Base-by-base conservation (phyloP, 768 basidiomycete genomes). In the Tulasnella sp. region DNA sequence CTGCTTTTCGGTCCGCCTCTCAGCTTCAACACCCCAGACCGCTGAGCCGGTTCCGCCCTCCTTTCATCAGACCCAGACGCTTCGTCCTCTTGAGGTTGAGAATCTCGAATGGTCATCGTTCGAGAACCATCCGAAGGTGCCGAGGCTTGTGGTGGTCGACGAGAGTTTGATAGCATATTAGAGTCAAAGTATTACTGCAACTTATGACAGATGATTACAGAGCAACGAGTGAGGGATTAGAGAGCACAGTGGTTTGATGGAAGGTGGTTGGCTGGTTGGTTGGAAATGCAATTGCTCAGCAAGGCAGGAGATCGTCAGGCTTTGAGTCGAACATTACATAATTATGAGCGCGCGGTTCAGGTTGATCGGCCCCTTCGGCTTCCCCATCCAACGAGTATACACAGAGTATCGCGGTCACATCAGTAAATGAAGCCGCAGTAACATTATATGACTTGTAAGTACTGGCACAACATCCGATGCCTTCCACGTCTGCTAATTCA, bases 1-100 rank as follows among this genome's bases (percentile, higher is more conserved):
- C 85, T 84, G 37, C 85, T 85, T 40, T 85, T 73, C 9, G 88
- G 85, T 13, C 83, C 88, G 26, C 89, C 92, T 23, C 91, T 87
- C 40, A 95, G 86, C 75, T 86, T 88, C 51, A 94, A 85, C 0
- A 89, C 86, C 4, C 91, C 91, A 0, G n/a, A 20, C 51, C 82
- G 84, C 26, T 35, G 42, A 32, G 74, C 48, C 46, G 79, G 73
- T 23, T 23, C 77, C 23, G 23, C 55, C 42, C 37, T 46, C 29
- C 32, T 29, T 32, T 44, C 75, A 26, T 61, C 51, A 46, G 26
- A 40, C 35, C 70, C 73, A 29, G 46, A 37, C 11, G 48, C 42
- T 29, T 40, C 44, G 35, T 35, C 44, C 23, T n/a, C 51, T 51
- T 51, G 35, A 15, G 78, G 84, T 80, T 87, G 84, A 29, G 80